Base-by-base conservation (phyloP, 148 eudicot genomes). In the Nepenthes mirabilis region DNA sequence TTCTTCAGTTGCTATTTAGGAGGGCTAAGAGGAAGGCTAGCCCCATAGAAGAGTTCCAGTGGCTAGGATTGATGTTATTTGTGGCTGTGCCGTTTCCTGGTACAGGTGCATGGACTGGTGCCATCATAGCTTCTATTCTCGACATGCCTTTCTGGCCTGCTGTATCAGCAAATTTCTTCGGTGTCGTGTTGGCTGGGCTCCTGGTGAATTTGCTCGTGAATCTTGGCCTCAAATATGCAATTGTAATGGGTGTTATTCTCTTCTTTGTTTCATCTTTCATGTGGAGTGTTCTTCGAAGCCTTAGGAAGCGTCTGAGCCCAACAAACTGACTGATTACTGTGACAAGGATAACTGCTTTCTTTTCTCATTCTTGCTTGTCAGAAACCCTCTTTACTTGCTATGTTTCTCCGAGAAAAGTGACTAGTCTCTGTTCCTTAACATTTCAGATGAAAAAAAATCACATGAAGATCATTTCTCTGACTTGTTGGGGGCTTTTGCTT, bases 31-130 rank as follows among this genome's bases (percentile, higher is more conserved):
- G 80, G 60, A 88, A 86, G 69, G 96, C 96, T 0, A 91, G 82
- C 14, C 95, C 95, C 0, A 77, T 91, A 36, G 83, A 88, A 64
- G 98, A 93, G 68, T 93, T 91, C 75, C 98, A 88, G 59, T 88
- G 94, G 96, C 96, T 93, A 43, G 91, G 98, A 43, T 66, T 93
- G 34, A 93, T 93, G 98, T 74, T 93, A 68, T 88, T 93, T 61
- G 98, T 93, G 56, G 98, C 96, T 1, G 98, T 86, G 50, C 98
- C 98, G 9, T 93, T 88, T 56, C 98, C 95, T 10, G 98, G 96
- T 12, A 88, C 98, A 1, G 98, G 98, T 43, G 98, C 98, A 45
- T 91, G 98, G 97, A 83, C 86, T 11, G 98, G 98, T 53, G 95
- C 98, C 45, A 77, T 88, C 58, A 77, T 93, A 35, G 95, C 98